These are phyloP conservation scores for Barnettozyma californica DNA, from an alignment of 805 yeast species.

Conservation along the genomic window DNA sequence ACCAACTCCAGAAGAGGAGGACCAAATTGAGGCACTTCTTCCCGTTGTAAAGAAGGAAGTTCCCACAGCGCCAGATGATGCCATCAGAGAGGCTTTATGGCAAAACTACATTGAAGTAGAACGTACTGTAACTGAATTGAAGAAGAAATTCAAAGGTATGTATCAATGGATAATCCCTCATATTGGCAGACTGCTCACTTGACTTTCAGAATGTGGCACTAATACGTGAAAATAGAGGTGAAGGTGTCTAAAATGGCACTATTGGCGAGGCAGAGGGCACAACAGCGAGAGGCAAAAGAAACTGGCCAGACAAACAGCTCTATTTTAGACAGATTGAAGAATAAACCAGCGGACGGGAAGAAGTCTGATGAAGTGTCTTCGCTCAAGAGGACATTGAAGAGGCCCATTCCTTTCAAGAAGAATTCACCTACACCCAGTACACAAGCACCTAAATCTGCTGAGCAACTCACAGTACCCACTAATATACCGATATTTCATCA, in stretches of 20 bases:
- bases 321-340: conserved; percentile 19
- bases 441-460: not conserved
- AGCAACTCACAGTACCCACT: conserved; percentile 4
- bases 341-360: not conserved
- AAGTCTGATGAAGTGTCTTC: not conserved
- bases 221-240: conserved; percentile 2
- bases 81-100: conserved; percentile 55
- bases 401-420: conserved; percentile 5
- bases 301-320: conserved; percentile 14
- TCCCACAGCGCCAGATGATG: conserved; percentile 39
- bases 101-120: conserved; percentile 51
- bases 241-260: conserved; percentile 1
- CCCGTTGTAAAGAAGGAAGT: conserved; percentile 38
- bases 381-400: not conserved
- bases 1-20: conserved; percentile 35
- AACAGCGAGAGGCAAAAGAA: not conserved
- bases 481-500: conserved; percentile 3
- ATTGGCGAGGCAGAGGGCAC: conserved; percentile 3
- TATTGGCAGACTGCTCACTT: not conserved
- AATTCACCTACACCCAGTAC: conserved; percentile 1
- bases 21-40: conserved; percentile 35
- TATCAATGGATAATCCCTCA: not conserved
- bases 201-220: conserved; percentile 2
- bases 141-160: conserved; percentile 20
- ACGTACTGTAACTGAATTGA: conserved; percentile 42